These are phyloP conservation scores for Hyphopichia khmerensis DNA, from an alignment of 1,139 yeast species.

Conservation along the genomic window DNA sequence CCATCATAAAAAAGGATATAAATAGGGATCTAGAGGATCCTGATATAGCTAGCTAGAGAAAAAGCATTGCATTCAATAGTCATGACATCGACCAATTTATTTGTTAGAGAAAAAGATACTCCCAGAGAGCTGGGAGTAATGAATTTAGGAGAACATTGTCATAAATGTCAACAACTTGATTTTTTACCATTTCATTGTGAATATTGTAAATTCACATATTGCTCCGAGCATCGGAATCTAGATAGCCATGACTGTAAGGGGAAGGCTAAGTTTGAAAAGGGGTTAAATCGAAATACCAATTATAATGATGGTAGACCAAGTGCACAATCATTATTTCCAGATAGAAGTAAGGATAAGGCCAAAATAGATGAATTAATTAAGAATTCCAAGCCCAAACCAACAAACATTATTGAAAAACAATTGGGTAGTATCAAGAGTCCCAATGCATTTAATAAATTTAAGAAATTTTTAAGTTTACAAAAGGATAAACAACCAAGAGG, in stretches of 20 bases:
- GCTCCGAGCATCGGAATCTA: constrained; percentile 55
- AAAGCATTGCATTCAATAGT: no score
- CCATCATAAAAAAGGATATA: neutral
- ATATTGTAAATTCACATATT: constrained; percentile 53
- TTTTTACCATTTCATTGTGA: constrained; percentile 69
- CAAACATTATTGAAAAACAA: constrained; percentile 22
- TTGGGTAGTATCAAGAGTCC: constrained; percentile 25
- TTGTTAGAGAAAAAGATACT: neutral
- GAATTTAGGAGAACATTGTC: constrained; percentile 70
- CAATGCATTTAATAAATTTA: constrained; percentile 47
- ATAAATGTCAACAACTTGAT: constrained; percentile 61
- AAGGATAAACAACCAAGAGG: constrained; percentile 10
- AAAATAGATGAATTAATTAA: constrained; percentile 40
- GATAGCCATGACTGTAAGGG: constrained; percentile 48
- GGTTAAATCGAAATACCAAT: constrained; percentile 7
- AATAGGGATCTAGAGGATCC: neutral
- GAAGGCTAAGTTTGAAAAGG: constrained; percentile 11
- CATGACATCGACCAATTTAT: neutral
- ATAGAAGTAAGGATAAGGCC: constrained; percentile 40
- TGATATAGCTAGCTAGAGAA: no score
- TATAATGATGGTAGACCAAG: constrained; percentile 22
- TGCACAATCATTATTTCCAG: constrained; percentile 54
- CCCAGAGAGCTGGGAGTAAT: constrained; percentile 41
- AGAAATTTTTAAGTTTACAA: constrained; percentile 42
- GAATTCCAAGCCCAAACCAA: constrained; percentile 22